phyloP scores from a whole-genome alignment of 2,329 filamentous ascomycete species.

The Aureobasidium subglaciale region DNA sequence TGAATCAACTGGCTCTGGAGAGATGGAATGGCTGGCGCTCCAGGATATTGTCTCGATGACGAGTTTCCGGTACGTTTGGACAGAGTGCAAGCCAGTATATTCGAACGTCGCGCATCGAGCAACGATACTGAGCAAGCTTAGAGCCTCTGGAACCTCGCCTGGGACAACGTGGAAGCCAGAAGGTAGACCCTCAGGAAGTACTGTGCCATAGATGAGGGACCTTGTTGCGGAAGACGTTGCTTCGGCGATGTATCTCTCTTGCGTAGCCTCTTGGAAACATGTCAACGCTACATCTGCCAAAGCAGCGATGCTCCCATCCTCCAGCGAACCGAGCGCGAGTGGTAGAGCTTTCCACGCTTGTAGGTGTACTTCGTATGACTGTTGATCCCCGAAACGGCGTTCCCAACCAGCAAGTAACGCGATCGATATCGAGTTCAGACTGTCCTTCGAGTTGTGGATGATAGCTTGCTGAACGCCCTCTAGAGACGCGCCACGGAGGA shows the following conservation, averaged over 20 bases:
- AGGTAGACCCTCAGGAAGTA: constrained; percentile 5
- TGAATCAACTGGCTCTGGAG: constrained; percentile 6
- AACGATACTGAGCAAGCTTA: constrained; percentile 18
- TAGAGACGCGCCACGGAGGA: constrained; percentile 20
- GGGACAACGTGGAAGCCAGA: constrained; percentile 18
- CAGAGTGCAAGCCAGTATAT: background rate
- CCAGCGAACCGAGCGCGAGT: constrained; percentile 16
- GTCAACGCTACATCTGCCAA: constrained; percentile 20
- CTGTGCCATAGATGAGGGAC: background rate
- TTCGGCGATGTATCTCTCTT: constrained; percentile 8
- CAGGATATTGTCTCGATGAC: constrained; percentile 20
- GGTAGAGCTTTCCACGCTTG: constrained; percentile 19
- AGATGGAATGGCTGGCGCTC: constrained; percentile 19
- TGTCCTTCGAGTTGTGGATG: constrained; percentile 14
- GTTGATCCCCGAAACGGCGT: constrained; percentile 20
- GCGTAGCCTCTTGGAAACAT: constrained; percentile 18
- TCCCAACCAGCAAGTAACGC: constrained; percentile 24
- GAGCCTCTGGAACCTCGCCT: constrained; percentile 16
- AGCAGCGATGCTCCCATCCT: constrained; percentile 18
- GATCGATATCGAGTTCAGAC: constrained; percentile 19
- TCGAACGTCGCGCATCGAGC: constrained; percentile 10
- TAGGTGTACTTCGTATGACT: constrained; percentile 21
- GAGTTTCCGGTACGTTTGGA: constrained; percentile 14
- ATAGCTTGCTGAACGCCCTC: constrained; percentile 19
- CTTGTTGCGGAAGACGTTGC: background rate